Conservation (phyloP, 2,329 filamentous ascomycete species). For the Fusarium musae region DNA sequence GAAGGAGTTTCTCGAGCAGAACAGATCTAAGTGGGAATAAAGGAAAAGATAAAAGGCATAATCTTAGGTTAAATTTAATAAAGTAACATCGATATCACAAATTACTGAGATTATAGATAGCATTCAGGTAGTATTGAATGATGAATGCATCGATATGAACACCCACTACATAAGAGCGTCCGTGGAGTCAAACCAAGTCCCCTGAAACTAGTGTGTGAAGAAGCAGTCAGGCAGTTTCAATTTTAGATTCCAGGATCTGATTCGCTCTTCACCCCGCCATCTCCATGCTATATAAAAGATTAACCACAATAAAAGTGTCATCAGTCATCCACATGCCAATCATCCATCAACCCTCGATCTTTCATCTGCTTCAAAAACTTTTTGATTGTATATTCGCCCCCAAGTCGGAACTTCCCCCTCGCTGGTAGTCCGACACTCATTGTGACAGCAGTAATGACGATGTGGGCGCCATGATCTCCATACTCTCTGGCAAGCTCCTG, state of each 20-base stretch:
- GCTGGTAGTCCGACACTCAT: not conserved
- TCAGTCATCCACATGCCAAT: not conserved
- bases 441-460: not conserved
- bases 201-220: not conserved
- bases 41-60: fast-evolving
- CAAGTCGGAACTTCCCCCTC: not conserved
- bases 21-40: slow-evolving; percentile 46
- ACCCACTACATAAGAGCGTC: not conserved
- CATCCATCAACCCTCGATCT: not conserved
- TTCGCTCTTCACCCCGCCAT: not conserved
- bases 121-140: fast-evolving
- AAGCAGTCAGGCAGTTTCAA: not conserved
- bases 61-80: not conserved
- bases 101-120: not conserved
- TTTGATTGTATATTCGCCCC: not conserved
- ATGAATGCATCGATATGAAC: not conserved
- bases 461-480: not conserved
- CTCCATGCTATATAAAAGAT: not conserved
- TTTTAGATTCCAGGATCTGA: not conserved
- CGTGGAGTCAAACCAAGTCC: not conserved
- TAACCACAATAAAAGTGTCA: not conserved
- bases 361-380: not conserved
- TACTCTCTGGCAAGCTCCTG: not conserved
- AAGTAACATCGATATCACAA: not conserved
- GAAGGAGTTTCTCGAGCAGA: slow-evolving; percentile 51